Base-by-base conservation (phyloP, 169 alveolate species). In the Plasmodium knowlesi region DNA sequence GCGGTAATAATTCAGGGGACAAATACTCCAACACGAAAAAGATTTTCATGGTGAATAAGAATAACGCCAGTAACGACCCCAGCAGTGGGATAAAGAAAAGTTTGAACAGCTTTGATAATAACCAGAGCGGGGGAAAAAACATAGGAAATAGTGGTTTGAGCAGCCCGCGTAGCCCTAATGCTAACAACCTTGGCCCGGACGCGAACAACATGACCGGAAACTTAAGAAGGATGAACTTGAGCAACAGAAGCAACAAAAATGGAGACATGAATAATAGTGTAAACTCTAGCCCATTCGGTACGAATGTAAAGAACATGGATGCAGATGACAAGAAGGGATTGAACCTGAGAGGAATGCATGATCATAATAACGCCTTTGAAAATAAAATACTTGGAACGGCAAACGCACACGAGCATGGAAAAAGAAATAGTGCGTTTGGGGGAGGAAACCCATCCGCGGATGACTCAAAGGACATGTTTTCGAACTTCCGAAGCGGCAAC, bases 1-100 rank as follows among this genome's bases (percentile, higher is more conserved):
- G 86, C 32, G 37, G 76, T 46, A 14, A 3, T 22, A 50, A 19
- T 3, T 14, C 61, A 22, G 61, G 61, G 61, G 86, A 9, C 14
- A 30, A 82, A 25, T 19, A 34, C 41, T 41, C 37, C 84, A 67
- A 5, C 22, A 74, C 84, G 8, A 85, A 85, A 53, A 85, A 85
- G 46, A 37, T 85, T n/a, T 85, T 85, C 41, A 85, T 54, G 81
- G 50, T 74, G 85, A 85, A 85, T 74, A 85, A 85, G 61, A 85
- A 85, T 84, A 84, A 84, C 53, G 3, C 80, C 16, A 46, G 39
- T 19, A 80, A 80, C 32, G 22, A n/a, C 53, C 61, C 16, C 43
- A 57, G 25, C 61, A 85, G 19, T 74, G 79, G 61, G 32, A 85
- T 85, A 53, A 85, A 74, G 61, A 85, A 85, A 30, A 72, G 32